Evolutionary conservation across 192 early-diverging fungal genomes (phyloP), one percentile per base, ranked within the genome.

Genomic region (Rhizoclosmatium globosum): DNA sequence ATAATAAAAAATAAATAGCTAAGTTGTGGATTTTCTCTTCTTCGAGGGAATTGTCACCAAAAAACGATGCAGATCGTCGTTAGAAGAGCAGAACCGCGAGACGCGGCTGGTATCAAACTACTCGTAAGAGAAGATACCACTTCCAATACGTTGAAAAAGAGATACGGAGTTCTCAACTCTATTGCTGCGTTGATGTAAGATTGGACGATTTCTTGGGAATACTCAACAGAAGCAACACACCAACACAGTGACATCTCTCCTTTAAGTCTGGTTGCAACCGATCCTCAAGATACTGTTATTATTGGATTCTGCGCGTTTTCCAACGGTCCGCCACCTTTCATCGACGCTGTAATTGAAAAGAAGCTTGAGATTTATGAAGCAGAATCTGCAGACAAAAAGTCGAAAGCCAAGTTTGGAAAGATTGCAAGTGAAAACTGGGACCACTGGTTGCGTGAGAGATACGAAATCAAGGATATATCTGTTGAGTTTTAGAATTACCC

Each of bases 91-190:
- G 83, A 87, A 62, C 44, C 65, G 7, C 58, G 64, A 48, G 83
- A 88, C 71, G 76, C 76, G 47, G 31, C 68, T 9, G 72, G 50
- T 3, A 84, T 86, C 69, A 48, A 82, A 47, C 56, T 81, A 41
- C 76, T 86, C 13, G 79, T 77, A 15, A 83, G 82, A 61, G 76
- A 81, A 9, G 81, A 66, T 3, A 44, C 47, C 38, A 19, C 23
- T 1, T 39, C 56, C 41, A 41, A 65, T 44, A 80, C 77, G n/a
- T 46, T 88, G 42, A 78, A 82, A 42, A 68, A 76, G 44, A 46
- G 87, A 38, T 88, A 81, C 62, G 87, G 87, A 2, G 82, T 79
- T 6, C 19, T 43, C 47, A 76, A 81, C 47, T 81, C 82, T 60
- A 59, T 88, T 44, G 31, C 74, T 42, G 68, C 80, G 17, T 43